phyloP scores from a whole-genome alignment of 2,329 filamentous ascomycete genomes.

The Ceratocystis colombiana region DNA sequence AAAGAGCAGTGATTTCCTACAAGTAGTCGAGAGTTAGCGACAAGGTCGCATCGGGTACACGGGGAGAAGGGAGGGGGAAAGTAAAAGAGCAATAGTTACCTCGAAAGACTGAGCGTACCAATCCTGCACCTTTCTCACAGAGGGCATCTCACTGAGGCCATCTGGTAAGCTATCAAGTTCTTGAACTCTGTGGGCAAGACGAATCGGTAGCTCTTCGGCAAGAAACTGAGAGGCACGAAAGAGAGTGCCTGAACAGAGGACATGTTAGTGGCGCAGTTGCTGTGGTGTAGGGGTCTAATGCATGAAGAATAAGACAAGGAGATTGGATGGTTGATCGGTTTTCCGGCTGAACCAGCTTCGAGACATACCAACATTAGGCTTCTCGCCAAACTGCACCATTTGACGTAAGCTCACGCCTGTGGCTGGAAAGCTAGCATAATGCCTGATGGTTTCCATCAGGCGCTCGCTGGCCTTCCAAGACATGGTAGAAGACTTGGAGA shows the following conservation, averaged over 20 bases:
- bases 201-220: constrained; percentile 94
- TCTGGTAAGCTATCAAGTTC: constrained; percentile 87
- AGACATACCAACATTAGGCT: constrained; percentile 69
- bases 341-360: not conserved
- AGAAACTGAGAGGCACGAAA: constrained; percentile 98
- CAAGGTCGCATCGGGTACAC: constrained; percentile 6
- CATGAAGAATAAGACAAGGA: constrained; percentile 2
- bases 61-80: not conserved
- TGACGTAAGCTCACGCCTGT: constrained; percentile 93
- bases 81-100: constrained; percentile 44
- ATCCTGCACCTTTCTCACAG: constrained; percentile 85
- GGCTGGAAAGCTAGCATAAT: constrained; percentile 93
- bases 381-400: constrained; percentile 98
- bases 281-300: not conserved
- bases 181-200: constrained; percentile 89
- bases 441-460: constrained; percentile 93
- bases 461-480: constrained; percentile 85
- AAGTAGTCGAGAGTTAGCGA: constrained; percentile 1
- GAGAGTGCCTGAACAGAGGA: constrained; percentile 58
- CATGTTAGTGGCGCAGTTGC: constrained; percentile 5
- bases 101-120: constrained; percentile 99
- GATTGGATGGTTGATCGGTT: not conserved
- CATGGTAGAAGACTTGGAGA: constrained; percentile 46
- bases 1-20: constrained; percentile 82
- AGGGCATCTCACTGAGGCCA: constrained; percentile 95